Conservation (phyloP, 2,329 filamentous ascomycete species). For the Phaeoacremonium minimum region DNA sequence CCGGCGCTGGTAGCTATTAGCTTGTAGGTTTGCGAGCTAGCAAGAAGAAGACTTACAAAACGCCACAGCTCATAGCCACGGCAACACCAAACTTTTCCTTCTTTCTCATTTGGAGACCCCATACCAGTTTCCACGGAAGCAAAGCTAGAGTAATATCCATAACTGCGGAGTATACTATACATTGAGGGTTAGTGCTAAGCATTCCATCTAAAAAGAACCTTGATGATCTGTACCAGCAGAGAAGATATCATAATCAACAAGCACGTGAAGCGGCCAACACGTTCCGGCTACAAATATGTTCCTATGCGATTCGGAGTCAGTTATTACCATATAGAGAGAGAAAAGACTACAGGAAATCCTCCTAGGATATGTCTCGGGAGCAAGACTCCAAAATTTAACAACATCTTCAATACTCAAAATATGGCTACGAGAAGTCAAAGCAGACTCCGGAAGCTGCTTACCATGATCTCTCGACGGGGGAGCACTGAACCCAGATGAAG, state of each 20-base stretch:
- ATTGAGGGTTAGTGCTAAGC: neutral
- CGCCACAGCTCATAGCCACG: constrained; percentile 36
- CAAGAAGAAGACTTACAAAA: constrained; percentile 29
- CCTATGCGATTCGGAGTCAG: too few relatives aligned
- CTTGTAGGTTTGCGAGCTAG: too few relatives aligned
- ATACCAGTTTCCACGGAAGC: constrained; percentile 35
- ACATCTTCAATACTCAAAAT: too few relatives aligned
- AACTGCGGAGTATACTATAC: constrained; percentile 23
- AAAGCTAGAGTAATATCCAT: constrained; percentile 35
- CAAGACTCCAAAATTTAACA: too few relatives aligned
- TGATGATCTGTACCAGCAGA: constrained; percentile 15
- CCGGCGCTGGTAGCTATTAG: too few relatives aligned
- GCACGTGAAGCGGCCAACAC: constrained; percentile 23
- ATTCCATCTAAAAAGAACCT: neutral
- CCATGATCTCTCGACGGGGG: constrained; percentile 22
- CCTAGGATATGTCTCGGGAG: too few relatives aligned
- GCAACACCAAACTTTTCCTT: constrained; percentile 34
- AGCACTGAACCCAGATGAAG: constrained; percentile 25
- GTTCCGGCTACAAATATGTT: constrained; percentile 12
- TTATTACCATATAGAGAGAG: too few relatives aligned
- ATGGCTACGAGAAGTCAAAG: too few relatives aligned
- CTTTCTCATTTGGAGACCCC: constrained; percentile 29
- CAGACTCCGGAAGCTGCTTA: too few relatives aligned
- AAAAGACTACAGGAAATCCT: too few relatives aligned
- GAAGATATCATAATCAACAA: constrained; percentile 25